phyloP scores from a whole-genome alignment of 139 green algal species.

The Ettlia oleoabundans region DNA sequence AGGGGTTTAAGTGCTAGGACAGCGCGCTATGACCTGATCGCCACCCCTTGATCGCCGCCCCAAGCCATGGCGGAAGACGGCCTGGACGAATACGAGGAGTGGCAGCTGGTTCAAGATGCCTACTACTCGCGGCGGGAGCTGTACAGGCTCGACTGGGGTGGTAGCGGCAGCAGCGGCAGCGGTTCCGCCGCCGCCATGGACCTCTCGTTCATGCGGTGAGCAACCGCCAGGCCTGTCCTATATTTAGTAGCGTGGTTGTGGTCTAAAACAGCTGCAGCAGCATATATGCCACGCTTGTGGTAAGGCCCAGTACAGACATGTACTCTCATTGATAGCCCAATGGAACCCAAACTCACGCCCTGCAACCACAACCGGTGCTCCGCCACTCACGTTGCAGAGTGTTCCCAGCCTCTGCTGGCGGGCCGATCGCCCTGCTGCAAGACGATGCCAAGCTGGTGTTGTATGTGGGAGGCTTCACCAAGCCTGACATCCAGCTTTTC shows the following conservation, averaged over 20 bases:
- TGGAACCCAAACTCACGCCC: no score
- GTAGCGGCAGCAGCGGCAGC: slow-evolving; percentile 1
- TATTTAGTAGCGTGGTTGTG: no score
- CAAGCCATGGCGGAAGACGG: slow-evolving; percentile 5
- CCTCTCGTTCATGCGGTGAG: slow-evolving; percentile 42
- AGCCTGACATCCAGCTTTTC: slow-evolving; percentile 63
- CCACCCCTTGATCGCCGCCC: neutral
- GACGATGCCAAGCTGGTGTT: slow-evolving; percentile 85
- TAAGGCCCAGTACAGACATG: no score
- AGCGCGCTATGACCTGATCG: no score
- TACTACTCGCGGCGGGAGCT: slow-evolving; percentile 43
- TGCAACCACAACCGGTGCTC: no score
- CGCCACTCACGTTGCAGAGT: no score
- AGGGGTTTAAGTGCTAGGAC: no score
- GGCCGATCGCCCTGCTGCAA: slow-evolving; percentile 81
- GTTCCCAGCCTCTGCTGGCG: slow-evolving; percentile 66
- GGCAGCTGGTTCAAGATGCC: slow-evolving; percentile 25
- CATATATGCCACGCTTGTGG: no score
- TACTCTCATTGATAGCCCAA: no score
- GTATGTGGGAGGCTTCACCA: slow-evolving; percentile 23
- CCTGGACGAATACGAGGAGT: slow-evolving; percentile 34
- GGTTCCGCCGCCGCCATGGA: slow-evolving; percentile 14
- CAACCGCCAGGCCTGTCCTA: neutral
- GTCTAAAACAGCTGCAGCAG: no score
- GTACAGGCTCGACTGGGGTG: slow-evolving; percentile 37